phyloP scores from a whole-genome alignment of 2,329 filamentous ascomycete genomes.

The Claviceps maximensis region DNA sequence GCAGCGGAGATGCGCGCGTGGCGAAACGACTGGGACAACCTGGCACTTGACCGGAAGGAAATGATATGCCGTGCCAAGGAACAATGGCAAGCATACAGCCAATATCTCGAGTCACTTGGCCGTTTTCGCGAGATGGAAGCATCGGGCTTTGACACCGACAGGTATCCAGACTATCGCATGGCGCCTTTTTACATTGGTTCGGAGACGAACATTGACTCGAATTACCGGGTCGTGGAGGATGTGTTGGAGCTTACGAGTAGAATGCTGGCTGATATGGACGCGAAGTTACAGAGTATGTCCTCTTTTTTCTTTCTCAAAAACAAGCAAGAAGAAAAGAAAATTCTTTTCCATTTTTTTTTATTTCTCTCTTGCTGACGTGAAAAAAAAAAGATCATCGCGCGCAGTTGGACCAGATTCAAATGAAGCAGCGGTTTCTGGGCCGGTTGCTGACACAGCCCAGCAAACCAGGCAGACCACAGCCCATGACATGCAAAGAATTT shows the following conservation, averaged over 20 bases:
- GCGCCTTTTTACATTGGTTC: slow-evolving; percentile 23
- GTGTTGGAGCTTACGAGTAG: slow-evolving; percentile 20
- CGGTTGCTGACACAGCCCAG: slow-evolving; percentile 26
- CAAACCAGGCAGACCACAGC: slow-evolving; percentile 21
- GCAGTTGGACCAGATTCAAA: slow-evolving; percentile 19
- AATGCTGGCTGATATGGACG: slow-evolving; percentile 22
- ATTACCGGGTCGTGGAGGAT: slow-evolving; percentile 18
- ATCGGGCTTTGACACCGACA: slow-evolving; percentile 24
- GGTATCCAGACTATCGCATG: slow-evolving; percentile 24
- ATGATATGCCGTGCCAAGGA: slow-evolving; percentile 17
- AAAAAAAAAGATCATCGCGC: slow-evolving; percentile 15
- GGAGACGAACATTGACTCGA: slow-evolving; percentile 19
- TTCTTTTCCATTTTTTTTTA: too few relatives aligned
- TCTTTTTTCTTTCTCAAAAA: neutral
- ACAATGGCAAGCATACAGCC: slow-evolving; percentile 19
- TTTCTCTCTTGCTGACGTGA: neutral
- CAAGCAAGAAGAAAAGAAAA: slow-evolving; percentile 3
- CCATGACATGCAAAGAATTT: slow-evolving; percentile 32
- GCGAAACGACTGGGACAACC: slow-evolving; percentile 14
- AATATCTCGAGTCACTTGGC: slow-evolving; percentile 23
- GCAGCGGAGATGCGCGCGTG: slow-evolving; percentile 16
- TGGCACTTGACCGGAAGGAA: slow-evolving; percentile 16
- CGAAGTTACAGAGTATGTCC: slow-evolving; percentile 22
- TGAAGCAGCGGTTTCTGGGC: slow-evolving; percentile 25
- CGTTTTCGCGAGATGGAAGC: slow-evolving; percentile 24